Evolutionary conservation across 139 green algal species (phyloP).

Genomic region (Limnomonas spitsbergensis): DNA sequence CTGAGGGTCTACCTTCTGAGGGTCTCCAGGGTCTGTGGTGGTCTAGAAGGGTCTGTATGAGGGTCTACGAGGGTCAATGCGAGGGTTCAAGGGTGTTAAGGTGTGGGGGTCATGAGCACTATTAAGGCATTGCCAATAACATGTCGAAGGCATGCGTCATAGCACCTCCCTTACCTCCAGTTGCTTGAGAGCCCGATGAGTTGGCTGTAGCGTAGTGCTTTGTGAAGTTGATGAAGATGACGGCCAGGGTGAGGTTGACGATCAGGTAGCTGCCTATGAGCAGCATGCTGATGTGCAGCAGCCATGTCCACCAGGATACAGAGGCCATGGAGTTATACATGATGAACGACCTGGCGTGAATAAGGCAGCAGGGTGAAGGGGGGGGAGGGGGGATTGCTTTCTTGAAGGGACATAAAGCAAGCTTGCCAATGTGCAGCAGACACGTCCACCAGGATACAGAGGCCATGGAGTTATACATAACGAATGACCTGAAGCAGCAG

Average conservation of each 20-base stretch:
- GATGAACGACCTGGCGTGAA: slow-evolving; percentile 7
- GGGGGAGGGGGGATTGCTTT: slow-evolving; percentile 54
- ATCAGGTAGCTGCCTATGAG: slow-evolving; percentile 74
- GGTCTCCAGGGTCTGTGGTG: too few species aligned
- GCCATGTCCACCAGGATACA: slow-evolving; percentile 36
- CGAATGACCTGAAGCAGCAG: too few species aligned
- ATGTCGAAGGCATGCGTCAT: too few species aligned
- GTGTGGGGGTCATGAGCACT: too few species aligned
- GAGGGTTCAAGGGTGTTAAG: too few species aligned
- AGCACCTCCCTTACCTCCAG: too few species aligned
- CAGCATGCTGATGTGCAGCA: slow-evolving; percentile 72
- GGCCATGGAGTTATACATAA: neutral
- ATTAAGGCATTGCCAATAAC: too few species aligned
- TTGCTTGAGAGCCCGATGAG: neutral
- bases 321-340: neutral
- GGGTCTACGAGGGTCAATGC: too few species aligned
- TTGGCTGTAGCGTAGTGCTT: neutral
- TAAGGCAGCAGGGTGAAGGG: too few species aligned
- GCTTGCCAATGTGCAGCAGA: slow-evolving; percentile 68
- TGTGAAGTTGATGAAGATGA: slow-evolving; percentile 14
- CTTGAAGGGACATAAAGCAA: slow-evolving; percentile 74
- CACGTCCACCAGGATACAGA: slow-evolving; percentile 33
- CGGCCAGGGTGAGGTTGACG: slow-evolving; percentile 46
- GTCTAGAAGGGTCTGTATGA: too few species aligned
- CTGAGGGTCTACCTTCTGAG: too few species aligned